Evolutionary conservation across 2,329 filamentous ascomycete genomes (phyloP).

Genomic region (Xylaria sp.): DNA sequence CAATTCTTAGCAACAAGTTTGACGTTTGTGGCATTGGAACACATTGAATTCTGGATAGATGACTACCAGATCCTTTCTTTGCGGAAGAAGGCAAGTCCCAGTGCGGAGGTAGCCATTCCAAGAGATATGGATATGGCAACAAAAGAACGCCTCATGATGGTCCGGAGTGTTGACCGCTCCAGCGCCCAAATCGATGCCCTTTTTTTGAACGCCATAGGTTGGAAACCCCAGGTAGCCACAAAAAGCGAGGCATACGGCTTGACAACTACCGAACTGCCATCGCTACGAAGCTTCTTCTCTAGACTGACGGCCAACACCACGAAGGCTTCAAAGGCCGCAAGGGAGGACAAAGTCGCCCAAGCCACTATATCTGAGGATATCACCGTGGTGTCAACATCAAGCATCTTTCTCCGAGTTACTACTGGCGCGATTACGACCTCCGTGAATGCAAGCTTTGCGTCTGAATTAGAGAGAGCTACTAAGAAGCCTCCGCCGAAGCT

Average conservation of each 20-base stretch:
- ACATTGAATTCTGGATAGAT: slow-evolving; percentile 91
- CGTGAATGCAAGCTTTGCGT: slow-evolving; percentile 76
- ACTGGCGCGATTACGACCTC: slow-evolving; percentile 84
- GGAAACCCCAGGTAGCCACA: slow-evolving; percentile 70
- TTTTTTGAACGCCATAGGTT: slow-evolving; percentile 88
- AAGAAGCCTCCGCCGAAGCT: slow-evolving; percentile 95
- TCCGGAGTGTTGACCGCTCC: slow-evolving; percentile 82
- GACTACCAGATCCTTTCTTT: slow-evolving; percentile 83
- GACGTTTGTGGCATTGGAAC: slow-evolving; percentile 91
- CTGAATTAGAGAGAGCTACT: slow-evolving; percentile 92
- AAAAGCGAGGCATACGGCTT: slow-evolving; percentile 64
- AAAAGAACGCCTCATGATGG: slow-evolving; percentile 87
- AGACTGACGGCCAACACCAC: slow-evolving; percentile 71
- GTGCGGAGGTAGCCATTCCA: slow-evolving; percentile 77
- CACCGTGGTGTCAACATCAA: slow-evolving; percentile 75
- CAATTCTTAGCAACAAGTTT: slow-evolving; percentile 95
- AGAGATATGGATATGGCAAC: slow-evolving; percentile 84
- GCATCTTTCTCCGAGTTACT: slow-evolving; percentile 89
- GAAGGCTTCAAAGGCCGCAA: slow-evolving; percentile 65
- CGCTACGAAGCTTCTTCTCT: slow-evolving; percentile 82
- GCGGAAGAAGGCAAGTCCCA: slow-evolving; percentile 86
- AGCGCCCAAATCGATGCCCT: slow-evolving; percentile 91
- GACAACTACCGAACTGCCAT: slow-evolving; percentile 64
- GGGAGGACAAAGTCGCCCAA: slow-evolving; percentile 72
- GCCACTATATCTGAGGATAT: slow-evolving; percentile 76